Conservation (phyloP, 2,329 filamentous ascomycete genomes). For the Endoconidiophora laricicola region DNA sequence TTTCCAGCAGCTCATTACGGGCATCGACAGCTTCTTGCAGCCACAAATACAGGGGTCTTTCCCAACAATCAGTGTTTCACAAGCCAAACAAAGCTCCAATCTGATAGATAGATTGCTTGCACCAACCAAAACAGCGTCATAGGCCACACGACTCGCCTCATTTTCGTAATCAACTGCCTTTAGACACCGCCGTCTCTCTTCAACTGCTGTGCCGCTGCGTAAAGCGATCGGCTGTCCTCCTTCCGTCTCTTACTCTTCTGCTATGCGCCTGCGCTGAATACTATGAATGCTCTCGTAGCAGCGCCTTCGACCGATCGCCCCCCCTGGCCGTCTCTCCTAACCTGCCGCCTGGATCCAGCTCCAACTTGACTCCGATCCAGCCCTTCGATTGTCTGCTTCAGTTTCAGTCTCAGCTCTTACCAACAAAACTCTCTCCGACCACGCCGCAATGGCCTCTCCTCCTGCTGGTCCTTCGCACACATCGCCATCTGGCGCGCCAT, state of each 20-base stretch:
- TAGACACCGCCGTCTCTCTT: neutral
- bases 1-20: too few relatives aligned
- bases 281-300: slow-evolving; percentile 10
- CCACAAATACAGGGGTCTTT: too few relatives aligned
- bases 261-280: slow-evolving; percentile 9
- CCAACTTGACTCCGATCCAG: slow-evolving; percentile 1
- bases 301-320: slow-evolving; percentile 7
- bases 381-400: too few relatives aligned
- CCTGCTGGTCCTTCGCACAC: too few relatives aligned
- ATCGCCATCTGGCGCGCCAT: neutral
- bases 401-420: too few relatives aligned
- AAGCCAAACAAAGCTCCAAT: too few relatives aligned
- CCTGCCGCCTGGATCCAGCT: neutral
- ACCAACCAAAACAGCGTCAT: neutral
- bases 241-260: neutral
- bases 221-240: neutral
- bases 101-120: too few relatives aligned
- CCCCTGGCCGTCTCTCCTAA: slow-evolving; percentile 4
- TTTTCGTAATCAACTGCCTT: neutral
- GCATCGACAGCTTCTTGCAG: too few relatives aligned
- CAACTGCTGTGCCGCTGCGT: neutral
- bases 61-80: too few relatives aligned
- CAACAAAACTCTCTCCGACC: too few relatives aligned
- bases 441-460: too few relatives aligned
- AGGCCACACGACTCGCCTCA: slow-evolving; percentile 3